These are phyloP conservation scores for Gaultheria prostrata DNA, from an alignment of 148 eudicot species.

Conservation along the genomic window DNA sequence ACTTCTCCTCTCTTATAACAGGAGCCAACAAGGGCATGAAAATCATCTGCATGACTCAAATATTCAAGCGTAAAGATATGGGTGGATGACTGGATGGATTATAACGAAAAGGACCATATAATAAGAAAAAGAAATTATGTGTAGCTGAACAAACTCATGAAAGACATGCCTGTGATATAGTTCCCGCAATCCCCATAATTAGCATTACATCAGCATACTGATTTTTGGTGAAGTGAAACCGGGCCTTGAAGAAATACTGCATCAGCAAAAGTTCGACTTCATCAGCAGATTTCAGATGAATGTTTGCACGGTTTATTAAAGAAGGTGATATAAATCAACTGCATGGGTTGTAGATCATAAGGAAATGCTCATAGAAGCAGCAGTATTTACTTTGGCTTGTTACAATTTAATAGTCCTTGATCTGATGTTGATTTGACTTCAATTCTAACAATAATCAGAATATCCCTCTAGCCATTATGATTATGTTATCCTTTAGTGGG, in stretches of 20 bases:
- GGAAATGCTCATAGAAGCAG: not conserved
- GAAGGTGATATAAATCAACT: not conserved
- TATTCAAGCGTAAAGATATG: not conserved
- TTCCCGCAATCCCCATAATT: slow-evolving; percentile 51
- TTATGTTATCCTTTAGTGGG: not conserved
- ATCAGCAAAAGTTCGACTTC: slow-evolving; percentile 10
- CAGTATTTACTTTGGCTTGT: not conserved
- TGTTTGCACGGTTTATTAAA: not conserved
- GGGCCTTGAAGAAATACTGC: slow-evolving; percentile 80
- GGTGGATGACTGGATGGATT: not conserved
- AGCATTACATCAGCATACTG: slow-evolving; percentile 73
- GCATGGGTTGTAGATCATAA: not conserved
- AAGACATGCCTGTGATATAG: slow-evolving; percentile 57
- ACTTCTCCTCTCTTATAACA: slow-evolving; percentile 54
- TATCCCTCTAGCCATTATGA: not conserved
- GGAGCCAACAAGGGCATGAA: slow-evolving; percentile 71
- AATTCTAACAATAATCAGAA: not conserved
- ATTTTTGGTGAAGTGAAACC: slow-evolving; percentile 70
- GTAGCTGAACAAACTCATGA: not conserved
- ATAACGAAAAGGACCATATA: not conserved
- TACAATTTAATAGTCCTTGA: not conserved
- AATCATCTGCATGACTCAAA: slow-evolving; percentile 49
- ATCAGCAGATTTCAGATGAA: slow-evolving; percentile 8
- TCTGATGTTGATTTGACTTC: not conserved
- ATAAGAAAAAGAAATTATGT: not conserved